Percentiles rank a stretch among this genome's conserved stretches.
Conservation (phyloP, 345 rosid genomes). For the Salix koriyanagi region DNA sequence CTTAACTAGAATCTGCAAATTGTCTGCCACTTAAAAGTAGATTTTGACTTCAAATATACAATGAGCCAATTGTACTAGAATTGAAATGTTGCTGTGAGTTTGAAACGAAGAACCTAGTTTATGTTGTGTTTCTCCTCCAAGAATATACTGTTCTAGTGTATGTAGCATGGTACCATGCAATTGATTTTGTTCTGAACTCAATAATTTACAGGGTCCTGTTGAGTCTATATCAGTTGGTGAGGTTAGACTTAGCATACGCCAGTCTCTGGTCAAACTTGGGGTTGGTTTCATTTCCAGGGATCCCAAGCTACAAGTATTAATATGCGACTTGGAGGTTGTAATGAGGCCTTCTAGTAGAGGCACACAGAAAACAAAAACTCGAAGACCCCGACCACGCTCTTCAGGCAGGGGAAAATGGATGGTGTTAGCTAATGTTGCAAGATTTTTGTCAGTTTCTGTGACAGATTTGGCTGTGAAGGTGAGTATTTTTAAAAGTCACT, state of each 20-base stretch:
- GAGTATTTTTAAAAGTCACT: constrained; percentile 15
- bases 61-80: background rate
- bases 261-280: constrained; percentile 89
- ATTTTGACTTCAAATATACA: background rate
- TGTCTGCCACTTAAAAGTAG: background rate
- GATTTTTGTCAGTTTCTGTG: constrained; percentile 83
- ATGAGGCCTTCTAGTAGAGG: constrained; percentile 64
- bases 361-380: constrained; percentile 46
- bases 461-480: constrained; percentile 86
- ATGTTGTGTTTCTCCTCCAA: background rate
- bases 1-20: too few relatives aligned
- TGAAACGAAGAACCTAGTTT: background rate
- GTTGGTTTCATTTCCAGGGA: constrained; percentile 84
- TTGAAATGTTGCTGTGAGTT: background rate
- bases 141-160: background rate
- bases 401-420: constrained; percentile 87
- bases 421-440: constrained; percentile 82
- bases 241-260: constrained; percentile 83
- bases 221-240: constrained; percentile 91
- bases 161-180: too few relatives aligned
- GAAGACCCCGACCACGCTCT: constrained; percentile 35
- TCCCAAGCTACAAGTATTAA: constrained; percentile 79
- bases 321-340: constrained; percentile 81
- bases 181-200: constrained; percentile 16
- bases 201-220: constrained; percentile 73